Conservation (phyloP, 2,329 filamentous ascomycete species). For the Aspergillus niger region DNA sequence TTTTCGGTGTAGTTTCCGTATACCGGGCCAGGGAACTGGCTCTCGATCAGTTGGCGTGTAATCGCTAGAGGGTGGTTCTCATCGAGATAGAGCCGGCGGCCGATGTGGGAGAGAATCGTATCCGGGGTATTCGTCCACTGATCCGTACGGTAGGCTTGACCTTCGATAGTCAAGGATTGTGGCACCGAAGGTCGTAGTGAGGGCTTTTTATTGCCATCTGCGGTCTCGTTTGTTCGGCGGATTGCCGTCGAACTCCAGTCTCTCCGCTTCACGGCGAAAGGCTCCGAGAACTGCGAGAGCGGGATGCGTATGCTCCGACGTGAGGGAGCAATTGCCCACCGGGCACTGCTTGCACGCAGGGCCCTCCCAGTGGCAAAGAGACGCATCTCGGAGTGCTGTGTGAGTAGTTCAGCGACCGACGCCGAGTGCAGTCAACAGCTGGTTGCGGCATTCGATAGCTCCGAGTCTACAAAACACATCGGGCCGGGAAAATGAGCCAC, state of each 20-base stretch:
- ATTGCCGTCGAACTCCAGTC: conserved; percentile 38
- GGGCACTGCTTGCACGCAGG: conserved; percentile 38
- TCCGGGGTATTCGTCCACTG: conserved; percentile 81
- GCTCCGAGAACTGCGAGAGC: conserved; percentile 21
- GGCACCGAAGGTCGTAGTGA: neutral
- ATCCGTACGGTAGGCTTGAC: conserved; percentile 67
- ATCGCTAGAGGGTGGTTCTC: conserved; percentile 87
- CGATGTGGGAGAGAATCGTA: conserved; percentile 72
- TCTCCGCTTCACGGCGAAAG: conserved; percentile 23
- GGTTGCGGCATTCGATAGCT: neutral
- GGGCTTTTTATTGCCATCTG: conserved; percentile 13
- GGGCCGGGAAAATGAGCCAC: conserved; percentile 7
- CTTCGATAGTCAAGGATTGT: conserved; percentile 60
- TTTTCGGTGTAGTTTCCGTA: conserved; percentile 78
- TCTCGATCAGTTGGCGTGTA: conserved; percentile 89
- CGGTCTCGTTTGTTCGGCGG: conserved; percentile 25
- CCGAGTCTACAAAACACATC: conserved; percentile 1
- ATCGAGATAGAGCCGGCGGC: conserved; percentile 83
- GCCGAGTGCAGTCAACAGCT: neutral
- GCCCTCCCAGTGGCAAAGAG: conserved; percentile 43
- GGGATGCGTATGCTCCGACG: conserved; percentile 26
- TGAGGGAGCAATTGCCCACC: conserved; percentile 35
- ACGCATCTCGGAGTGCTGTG: conserved; percentile 33
- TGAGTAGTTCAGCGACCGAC: neutral
- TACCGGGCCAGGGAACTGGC: conserved; percentile 71